Conservation (phyloP, 257 asterid genomes). For the Fraxinus cuspidata region DNA sequence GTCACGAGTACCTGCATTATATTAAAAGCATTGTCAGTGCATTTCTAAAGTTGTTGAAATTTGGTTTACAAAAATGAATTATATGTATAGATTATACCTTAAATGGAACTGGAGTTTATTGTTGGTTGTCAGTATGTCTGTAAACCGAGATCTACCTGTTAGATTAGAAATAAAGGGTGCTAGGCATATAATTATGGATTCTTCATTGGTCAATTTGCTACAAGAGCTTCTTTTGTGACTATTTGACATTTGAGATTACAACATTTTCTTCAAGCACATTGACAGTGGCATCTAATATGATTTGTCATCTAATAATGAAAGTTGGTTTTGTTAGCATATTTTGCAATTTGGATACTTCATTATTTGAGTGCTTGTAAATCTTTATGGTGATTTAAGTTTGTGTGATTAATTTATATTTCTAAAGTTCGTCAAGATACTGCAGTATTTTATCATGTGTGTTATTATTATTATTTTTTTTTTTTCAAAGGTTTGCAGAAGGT, state of each 20-base stretch:
- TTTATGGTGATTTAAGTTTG: not conserved
- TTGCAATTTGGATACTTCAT: not conserved
- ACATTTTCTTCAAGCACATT: not conserved
- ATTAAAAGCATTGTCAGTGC: not conserved
- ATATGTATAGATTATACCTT: too few species aligned
- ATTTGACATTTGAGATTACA: not conserved
- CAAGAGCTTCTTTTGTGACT: not conserved
- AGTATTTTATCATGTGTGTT: not conserved
- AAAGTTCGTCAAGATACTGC: not conserved
- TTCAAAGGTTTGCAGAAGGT: slow-evolving; percentile 64
- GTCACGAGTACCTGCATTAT: not conserved
- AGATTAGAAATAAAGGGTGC: not conserved
- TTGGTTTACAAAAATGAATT: not conserved
- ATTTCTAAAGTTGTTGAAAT: not conserved
- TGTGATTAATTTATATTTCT: not conserved
- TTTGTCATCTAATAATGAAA: not conserved
- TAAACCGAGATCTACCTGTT: not conserved
- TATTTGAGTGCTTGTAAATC: not conserved
- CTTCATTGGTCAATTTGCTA: not conserved
- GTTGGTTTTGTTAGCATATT: not conserved
- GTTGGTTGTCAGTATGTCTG: not conserved
- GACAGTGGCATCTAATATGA: not conserved
- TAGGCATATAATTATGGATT: not conserved
- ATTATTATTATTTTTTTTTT: not conserved
- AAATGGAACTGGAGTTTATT: not conserved